phyloP scores from a whole-genome alignment of 129 eudicot genomes.

The Apium graveolens region DNA sequence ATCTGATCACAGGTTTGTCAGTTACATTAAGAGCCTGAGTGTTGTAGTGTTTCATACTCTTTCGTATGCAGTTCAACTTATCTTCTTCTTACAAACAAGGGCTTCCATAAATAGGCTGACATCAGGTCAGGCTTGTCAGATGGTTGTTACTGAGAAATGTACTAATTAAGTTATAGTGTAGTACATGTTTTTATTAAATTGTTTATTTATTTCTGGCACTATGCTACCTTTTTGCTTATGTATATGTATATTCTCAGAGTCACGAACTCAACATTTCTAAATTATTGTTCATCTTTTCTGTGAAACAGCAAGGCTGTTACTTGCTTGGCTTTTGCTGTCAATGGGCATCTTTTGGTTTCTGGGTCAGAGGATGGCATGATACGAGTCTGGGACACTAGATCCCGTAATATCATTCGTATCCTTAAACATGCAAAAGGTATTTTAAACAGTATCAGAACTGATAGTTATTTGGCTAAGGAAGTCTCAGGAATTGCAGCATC shows the following conservation, averaged over 20 bases:
- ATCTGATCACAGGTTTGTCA: constrained; percentile 32
- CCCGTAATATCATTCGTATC: constrained; percentile 60
- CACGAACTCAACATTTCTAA: neutral
- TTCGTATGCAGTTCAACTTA: neutral
- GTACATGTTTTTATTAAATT: neutral
- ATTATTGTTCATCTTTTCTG: constrained; percentile 6
- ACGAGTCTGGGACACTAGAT: constrained; percentile 84
- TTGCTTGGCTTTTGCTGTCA: constrained; percentile 63
- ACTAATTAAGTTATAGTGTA: neutral
- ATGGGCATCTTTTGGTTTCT: constrained; percentile 74
- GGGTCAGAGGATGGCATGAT: constrained; percentile 94
- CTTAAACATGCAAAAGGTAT: constrained; percentile 82
- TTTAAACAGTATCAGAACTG: neutral
- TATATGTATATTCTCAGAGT: neutral
- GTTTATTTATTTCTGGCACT: neutral
- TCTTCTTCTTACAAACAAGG: neutral
- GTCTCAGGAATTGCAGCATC: neutral
- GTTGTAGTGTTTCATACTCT: neutral
- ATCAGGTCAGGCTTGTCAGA: neutral
- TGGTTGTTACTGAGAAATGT: neutral
- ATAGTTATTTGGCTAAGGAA: neutral
- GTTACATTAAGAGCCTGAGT: neutral
- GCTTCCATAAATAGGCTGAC: neutral
- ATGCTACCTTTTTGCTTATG: neutral
- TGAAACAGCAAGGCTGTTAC: constrained; percentile 71